phyloP scores from a whole-genome alignment of 108 stramenopile genomes.

The Aurantiochytrium sp. region DNA sequence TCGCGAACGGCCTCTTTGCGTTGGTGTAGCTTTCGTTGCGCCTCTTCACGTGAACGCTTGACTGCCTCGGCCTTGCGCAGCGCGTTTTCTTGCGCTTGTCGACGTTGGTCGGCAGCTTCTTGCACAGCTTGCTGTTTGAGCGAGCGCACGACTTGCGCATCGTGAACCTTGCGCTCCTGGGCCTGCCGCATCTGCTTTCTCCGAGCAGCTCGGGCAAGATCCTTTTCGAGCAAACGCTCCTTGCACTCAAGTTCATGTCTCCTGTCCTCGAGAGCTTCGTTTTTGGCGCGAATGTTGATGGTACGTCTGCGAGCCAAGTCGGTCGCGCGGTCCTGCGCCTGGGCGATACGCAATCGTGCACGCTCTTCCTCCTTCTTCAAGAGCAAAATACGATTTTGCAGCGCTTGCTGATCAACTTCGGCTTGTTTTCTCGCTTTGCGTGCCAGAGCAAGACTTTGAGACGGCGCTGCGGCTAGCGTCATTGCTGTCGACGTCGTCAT shows the following conservation, averaged over 20 bases:
- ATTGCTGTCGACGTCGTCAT: too few relatives aligned
- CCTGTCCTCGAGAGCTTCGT: neutral
- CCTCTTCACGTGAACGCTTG: neutral
- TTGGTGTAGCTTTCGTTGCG: neutral
- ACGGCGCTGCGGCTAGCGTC: too few relatives aligned
- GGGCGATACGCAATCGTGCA: conserved; percentile 19
- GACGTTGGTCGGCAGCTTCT: neutral
- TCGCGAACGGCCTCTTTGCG: neutral
- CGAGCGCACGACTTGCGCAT: neutral
- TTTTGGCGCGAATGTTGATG: neutral
- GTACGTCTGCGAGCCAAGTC: neutral
- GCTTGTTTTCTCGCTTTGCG: conserved; percentile 22
- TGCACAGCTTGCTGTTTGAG: conserved; percentile 13
- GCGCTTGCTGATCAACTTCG: conserved; percentile 21
- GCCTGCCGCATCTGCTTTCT: neutral
- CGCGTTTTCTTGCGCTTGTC: neutral
- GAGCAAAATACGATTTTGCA: conserved; percentile 30
- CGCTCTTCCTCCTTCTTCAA: conserved; percentile 36
- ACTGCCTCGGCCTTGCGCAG: neutral
- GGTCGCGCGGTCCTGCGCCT: conserved; percentile 16
- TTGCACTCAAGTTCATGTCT: neutral
- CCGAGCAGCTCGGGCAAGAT: neutral
- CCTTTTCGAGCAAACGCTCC: neutral
- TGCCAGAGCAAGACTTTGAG: neutral
- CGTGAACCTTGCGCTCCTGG: conserved; percentile 5